These are phyloP conservation scores for Pisolithus orientalis DNA, from an alignment of 768 basidiomycete species.

Conservation along the genomic window DNA sequence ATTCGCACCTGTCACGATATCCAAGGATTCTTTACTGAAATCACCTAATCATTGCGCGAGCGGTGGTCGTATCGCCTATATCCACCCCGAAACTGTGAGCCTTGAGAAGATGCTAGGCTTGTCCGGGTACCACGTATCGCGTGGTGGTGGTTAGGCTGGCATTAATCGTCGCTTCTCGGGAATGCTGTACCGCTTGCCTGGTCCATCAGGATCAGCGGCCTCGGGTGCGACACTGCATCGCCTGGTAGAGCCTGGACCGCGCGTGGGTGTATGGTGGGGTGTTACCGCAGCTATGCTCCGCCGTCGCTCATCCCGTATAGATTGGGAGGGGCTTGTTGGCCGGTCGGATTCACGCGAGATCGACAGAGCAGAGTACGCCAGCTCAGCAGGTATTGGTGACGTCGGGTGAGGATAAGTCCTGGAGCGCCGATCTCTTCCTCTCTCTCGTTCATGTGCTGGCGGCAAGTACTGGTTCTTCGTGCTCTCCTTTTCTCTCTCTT, in stretches of 20 bases:
- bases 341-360: slow-evolving; percentile 16
- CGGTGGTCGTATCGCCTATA: slow-evolving; percentile 15
- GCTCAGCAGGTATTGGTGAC: slow-evolving; percentile 18
- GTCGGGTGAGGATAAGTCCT: slow-evolving; percentile 21
- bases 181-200: neutral
- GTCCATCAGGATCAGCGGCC: slow-evolving; percentile 6
- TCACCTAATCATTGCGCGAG: slow-evolving; percentile 22
- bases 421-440: neutral
- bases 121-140: slow-evolving; percentile 5
- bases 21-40: slow-evolving; percentile 22
- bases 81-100: slow-evolving; percentile 12
- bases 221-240: neutral
- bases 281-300: slow-evolving; percentile 22
- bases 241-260: slow-evolving; percentile 7
- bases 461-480: neutral
- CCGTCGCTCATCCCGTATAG: slow-evolving; percentile 20
- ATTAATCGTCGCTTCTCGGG: neutral
- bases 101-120: slow-evolving; percentile 11
- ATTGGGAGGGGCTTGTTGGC: slow-evolving; percentile 7
- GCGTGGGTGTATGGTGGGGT: slow-evolving; percentile 9
- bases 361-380: slow-evolving; percentile 23
- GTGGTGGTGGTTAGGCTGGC: neutral
- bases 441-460: neutral
- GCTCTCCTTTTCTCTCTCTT: slow-evolving; percentile 8
- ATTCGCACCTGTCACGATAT: slow-evolving; percentile 19